Conservation (phyloP, 2,329 filamentous ascomycete species). For the Colletotrichum aenigma region DNA sequence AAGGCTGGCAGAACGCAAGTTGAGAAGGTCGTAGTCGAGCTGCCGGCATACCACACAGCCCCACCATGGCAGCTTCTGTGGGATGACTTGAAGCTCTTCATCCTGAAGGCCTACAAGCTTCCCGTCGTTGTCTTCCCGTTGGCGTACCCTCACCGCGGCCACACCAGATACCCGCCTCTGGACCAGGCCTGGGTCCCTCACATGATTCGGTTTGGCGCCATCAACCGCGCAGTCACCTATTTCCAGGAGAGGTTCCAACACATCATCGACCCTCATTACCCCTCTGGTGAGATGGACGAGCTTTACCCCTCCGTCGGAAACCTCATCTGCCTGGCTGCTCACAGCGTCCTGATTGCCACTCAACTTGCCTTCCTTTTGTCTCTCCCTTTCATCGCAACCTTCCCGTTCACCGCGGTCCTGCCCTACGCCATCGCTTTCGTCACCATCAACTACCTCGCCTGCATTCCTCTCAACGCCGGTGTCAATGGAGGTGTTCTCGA, state of each 20-base stretch:
- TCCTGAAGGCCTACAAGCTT: not conserved
- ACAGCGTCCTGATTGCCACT: not conserved
- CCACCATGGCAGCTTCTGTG: not conserved
- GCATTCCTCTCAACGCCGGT: not conserved
- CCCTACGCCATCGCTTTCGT: not conserved
- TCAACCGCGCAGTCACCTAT: not conserved
- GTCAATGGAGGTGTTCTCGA: not conserved
- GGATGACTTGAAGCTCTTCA: not conserved
- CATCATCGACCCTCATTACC: not conserved
- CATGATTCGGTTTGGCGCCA: not conserved
- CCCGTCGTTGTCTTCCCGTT: not conserved
- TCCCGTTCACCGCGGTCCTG: not conserved
- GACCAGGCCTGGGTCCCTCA: not conserved
- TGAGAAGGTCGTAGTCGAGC: not conserved
- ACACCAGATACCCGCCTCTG: not conserved
- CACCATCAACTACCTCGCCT: not conserved
- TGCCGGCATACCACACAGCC: not conserved
- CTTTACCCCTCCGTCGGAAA: constrained; percentile 8
- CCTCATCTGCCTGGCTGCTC: not conserved
- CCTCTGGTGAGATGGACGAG: constrained; percentile 5
- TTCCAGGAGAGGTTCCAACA: not conserved
- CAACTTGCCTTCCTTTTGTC: not conserved
- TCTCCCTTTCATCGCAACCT: not conserved
- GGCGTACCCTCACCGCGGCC: not conserved
- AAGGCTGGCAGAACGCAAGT: not conserved